Evolutionary conservation across 2,329 filamentous ascomycete species (phyloP).

Genomic region (Davidsoniella virescens): DNA sequence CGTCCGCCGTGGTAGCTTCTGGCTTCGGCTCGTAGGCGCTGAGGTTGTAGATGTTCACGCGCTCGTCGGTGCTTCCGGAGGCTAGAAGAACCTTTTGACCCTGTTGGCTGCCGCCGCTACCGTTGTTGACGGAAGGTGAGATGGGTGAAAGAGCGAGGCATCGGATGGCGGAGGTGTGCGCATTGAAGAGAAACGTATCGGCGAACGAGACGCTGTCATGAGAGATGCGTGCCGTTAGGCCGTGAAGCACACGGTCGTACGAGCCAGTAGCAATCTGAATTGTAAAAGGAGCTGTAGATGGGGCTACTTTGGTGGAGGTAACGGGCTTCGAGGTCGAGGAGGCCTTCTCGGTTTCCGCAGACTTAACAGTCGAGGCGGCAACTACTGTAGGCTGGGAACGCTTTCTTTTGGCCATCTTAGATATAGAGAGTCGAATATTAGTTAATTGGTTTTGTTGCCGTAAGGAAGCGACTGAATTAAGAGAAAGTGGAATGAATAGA

Average conservation of each 20-base stretch:
- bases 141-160: constrained; percentile 73
- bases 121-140: constrained; percentile 39
- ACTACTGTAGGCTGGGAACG: constrained; percentile 22
- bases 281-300: constrained; percentile 28
- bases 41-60: constrained; percentile 85
- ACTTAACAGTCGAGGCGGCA: constrained; percentile 16
- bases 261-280: constrained; percentile 85
- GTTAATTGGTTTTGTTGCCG: too few species aligned
- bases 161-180: constrained; percentile 77
- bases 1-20: constrained; percentile 14
- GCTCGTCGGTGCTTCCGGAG: constrained; percentile 81
- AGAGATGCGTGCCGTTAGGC: constrained; percentile 58
- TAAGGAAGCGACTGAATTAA: background rate
- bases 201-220: constrained; percentile 46
- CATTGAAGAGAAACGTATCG: constrained; percentile 91
- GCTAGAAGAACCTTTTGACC: constrained; percentile 77
- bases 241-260: constrained; percentile 86
- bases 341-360: constrained; percentile 19
- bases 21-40: constrained; percentile 49
- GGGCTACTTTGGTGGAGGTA: constrained; percentile 9
- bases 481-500: constrained; percentile 1
- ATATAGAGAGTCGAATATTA: background rate
- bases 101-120: constrained; percentile 22
- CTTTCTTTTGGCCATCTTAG: constrained; percentile 34
- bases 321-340: background rate